Base-by-base conservation (phyloP, 2,329 filamentous ascomycete genomes). In the Tetracladium maxilliforme region DNA sequence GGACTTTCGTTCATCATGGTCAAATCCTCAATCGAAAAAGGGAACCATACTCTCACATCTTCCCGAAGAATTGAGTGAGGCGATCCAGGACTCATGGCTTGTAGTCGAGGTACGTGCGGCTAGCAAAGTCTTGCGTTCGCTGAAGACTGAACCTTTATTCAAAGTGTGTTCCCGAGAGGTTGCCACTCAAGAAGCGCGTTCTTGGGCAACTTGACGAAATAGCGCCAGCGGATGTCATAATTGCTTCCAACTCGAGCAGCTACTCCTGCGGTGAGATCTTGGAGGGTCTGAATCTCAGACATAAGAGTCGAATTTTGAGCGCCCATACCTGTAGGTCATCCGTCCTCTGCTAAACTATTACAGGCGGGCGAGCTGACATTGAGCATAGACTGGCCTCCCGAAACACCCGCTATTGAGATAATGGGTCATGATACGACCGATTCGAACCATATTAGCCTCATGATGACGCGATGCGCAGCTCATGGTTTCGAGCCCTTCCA, bases 201-300 rank as follows among this genome's bases (percentile, higher is more conserved):
- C 47, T 61, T 14, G 21, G 30, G 1, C 35, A 58, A 13, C 38
- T 61, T 3, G 57, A 59, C 32, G 29, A 40, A 2, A 23, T 51
- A 3, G 45, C 55, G 1, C 35, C 40, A 1, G 29, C 38, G 1
- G 41, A 48, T 1, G 48, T 48, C 0, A 51, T 59, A 6, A 48
- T 61, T 22, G 56, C 52, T 1, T 57, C 54, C 1, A 61, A 61
- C 26, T 61, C 57, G 1, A 58, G 55, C 29, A 59, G 55, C 25
- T 58, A 56, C 32, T 47, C 48, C 6, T 56, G 52, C 12, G 40
- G 42, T 0, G 54, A 59, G 24, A 56, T 61, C n/a, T 30, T 57
- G 1, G 37, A 51, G 2, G 43, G 42, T 0, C 26, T 59, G 13
- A 32, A 32, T 0, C 23, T 59, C 7, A 45, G 42, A 15, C 38